Evolutionary conservation across 768 basidiomycete genomes (phyloP), one percentile per base, ranked within the genome.

Genomic region (Exsudoporus frostii): DNA sequence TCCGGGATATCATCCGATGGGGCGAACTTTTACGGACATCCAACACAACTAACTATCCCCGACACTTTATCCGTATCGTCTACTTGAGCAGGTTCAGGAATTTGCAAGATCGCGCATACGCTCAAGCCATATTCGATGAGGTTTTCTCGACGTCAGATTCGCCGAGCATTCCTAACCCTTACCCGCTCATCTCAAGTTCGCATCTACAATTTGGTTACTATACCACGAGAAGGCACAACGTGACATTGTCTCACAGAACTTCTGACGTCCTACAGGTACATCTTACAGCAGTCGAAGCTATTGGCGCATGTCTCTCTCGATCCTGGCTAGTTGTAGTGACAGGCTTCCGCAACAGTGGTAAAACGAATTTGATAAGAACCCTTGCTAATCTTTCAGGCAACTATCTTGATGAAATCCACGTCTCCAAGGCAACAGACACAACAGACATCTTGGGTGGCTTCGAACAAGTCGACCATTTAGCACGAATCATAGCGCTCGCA

Each of bases 361-460:
- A 99, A 74, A 88, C 90, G 5, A 76, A 78, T 30, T 66, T 92
- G 38, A 77, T 94, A 17, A 79, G 85, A 50, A 73, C 79, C 5
- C 67, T 95, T 40, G 92, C 95, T 32, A 71, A 81, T 47, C 71
- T 85, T 34, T 81, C 82, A 32, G 96, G 97, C 24, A 79, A 82
- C 46, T 41, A 68, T 22, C 77, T 98, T 1, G 76, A 76, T 20
- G 90, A 92, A 67, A 79, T 97, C 43, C 76, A 83, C 17, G 75
- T 98, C 64, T 95, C 90, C 67, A 86, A 80, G 53, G 86, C 90
- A 7, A 93, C 91, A 3, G 97, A 99, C 67, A 90, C 94, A 1
- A 85, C 86, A 68, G 97, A 99, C 70, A 85, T 99, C 32, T 73
- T 99, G 40, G 97, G 97, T 32, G 88, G 90, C 67, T 98, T 98